Conservation (phyloP, 208 protist genomes). For the Herpetomonas muscarum region DNA sequence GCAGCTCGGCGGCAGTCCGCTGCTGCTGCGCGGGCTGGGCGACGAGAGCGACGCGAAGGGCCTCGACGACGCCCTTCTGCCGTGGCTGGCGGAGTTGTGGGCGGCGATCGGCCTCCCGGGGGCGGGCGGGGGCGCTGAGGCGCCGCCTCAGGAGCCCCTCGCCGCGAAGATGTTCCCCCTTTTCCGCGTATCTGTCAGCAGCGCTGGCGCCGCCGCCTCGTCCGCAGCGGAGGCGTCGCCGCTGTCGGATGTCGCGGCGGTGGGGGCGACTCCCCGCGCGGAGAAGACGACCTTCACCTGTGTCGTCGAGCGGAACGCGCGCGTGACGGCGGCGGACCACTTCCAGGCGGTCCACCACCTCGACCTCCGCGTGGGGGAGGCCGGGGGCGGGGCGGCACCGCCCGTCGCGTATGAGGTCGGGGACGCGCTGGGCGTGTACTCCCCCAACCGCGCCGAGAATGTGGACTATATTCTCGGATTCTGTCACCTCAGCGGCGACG, state of each 20-base stretch:
- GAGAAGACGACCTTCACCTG: conserved; percentile 36
- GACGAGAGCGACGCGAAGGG: conserved; percentile 90
- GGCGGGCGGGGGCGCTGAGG: neutral
- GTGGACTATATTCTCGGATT: conserved; percentile 52
- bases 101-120: conserved; percentile 26
- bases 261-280: neutral
- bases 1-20: conserved; percentile 69
- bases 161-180: conserved; percentile 24
- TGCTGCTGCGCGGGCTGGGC: conserved; percentile 79
- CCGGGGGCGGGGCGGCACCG: neutral
- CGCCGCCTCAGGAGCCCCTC: neutral
- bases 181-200: conserved; percentile 16
- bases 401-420: conserved; percentile 69
- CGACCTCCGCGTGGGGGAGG: conserved; percentile 11
- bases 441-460: conserved; percentile 36
- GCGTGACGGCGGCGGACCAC: conserved; percentile 53
- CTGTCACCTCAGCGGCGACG: conserved; percentile 29
- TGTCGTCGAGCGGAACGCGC: conserved; percentile 33
- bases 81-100: conserved; percentile 72
- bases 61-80: conserved; percentile 57
- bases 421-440: conserved; percentile 80
- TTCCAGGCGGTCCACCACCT: conserved; percentile 72
- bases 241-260: neutral
- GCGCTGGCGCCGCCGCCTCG: neutral
- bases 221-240: neutral